These are phyloP conservation scores for Centaurea solstitialis DNA, from an alignment of 129 eudicot genomes.

Conservation along the genomic window DNA sequence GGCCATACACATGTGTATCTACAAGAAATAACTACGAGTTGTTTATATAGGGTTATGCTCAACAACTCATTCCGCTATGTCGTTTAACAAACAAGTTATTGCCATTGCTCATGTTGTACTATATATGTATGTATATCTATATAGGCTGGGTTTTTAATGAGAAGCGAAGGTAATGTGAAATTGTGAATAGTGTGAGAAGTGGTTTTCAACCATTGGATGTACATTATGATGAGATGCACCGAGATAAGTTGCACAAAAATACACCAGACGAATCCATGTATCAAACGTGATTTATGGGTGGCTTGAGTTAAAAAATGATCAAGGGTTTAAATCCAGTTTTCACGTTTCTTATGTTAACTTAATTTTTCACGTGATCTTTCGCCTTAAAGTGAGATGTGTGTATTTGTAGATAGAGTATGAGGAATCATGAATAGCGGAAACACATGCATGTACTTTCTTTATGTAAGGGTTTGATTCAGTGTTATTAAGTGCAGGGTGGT, in stretches of 20 bases:
- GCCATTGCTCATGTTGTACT: background rate
- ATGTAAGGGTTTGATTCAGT: constrained; percentile 19
- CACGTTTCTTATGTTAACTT: background rate
- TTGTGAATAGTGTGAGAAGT: too few species aligned
- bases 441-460: constrained; percentile 31
- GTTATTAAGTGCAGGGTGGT: constrained; percentile 41
- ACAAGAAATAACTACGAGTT: background rate
- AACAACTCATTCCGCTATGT: too few species aligned
- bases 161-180: too few species aligned
- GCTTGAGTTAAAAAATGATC: too few species aligned
- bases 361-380: too few species aligned
- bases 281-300: too few species aligned
- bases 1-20: background rate
- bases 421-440: constrained; percentile 9
- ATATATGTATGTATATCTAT: background rate
- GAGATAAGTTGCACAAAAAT: too few species aligned
- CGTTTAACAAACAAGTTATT: background rate
- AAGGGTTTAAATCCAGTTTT: too few species aligned
- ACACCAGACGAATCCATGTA: too few species aligned
- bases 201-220: too few species aligned
- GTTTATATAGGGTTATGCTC: background rate
- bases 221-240: too few species aligned
- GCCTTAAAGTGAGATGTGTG: background rate
- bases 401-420: background rate
- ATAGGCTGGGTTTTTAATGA: background rate